Percentiles rank a stretch among this genome's conserved stretches.
phyloP scores from a whole-genome alignment of 2,329 filamentous ascomycete genomes.

The Colletotrichum chlorophyti region DNA sequence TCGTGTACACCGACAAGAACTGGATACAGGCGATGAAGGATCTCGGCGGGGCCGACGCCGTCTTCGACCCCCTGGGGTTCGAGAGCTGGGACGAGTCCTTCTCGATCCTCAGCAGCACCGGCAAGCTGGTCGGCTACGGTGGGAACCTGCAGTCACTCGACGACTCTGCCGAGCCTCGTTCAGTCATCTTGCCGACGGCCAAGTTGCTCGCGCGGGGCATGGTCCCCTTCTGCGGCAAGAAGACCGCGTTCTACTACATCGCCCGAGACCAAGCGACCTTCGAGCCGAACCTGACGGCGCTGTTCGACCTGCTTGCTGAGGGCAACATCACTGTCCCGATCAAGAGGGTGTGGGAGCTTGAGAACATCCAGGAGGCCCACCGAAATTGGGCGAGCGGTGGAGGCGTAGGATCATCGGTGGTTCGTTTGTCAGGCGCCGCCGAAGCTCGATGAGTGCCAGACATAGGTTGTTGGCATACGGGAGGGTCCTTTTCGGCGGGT shows the following conservation, averaged over 20 bases:
- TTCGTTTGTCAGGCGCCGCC: slow-evolving; percentile 33
- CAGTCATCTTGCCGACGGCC: slow-evolving; percentile 37
- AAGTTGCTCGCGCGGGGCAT: slow-evolving; percentile 40
- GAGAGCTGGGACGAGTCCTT: slow-evolving; percentile 58
- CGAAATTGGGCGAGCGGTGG: slow-evolving; percentile 41
- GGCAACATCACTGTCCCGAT: slow-evolving; percentile 44
- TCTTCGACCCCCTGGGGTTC: slow-evolving; percentile 57
- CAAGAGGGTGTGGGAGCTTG: slow-evolving; percentile 48
- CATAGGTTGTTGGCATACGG: neutral
- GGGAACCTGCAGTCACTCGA: slow-evolving; percentile 42
- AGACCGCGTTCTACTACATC: slow-evolving; percentile 45
- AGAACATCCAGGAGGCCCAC: slow-evolving; percentile 46
- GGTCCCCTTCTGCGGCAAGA: slow-evolving; percentile 31
- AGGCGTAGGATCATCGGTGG: slow-evolving; percentile 44
- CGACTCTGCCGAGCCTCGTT: slow-evolving; percentile 39
- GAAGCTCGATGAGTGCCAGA: neutral
- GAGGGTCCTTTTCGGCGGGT: no score
- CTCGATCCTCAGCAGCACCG: slow-evolving; percentile 47
- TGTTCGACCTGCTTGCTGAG: slow-evolving; percentile 40
- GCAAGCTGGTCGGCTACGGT: slow-evolving; percentile 48
- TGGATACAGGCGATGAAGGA: slow-evolving; percentile 54
- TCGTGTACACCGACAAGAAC: slow-evolving; percentile 54
- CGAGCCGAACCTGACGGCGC: slow-evolving; percentile 35
- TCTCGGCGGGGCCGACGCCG: slow-evolving; percentile 52
- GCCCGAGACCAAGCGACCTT: slow-evolving; percentile 41